phyloP scores from a whole-genome alignment of 805 yeast genomes.

The Metschnikowia henanensis region DNA sequence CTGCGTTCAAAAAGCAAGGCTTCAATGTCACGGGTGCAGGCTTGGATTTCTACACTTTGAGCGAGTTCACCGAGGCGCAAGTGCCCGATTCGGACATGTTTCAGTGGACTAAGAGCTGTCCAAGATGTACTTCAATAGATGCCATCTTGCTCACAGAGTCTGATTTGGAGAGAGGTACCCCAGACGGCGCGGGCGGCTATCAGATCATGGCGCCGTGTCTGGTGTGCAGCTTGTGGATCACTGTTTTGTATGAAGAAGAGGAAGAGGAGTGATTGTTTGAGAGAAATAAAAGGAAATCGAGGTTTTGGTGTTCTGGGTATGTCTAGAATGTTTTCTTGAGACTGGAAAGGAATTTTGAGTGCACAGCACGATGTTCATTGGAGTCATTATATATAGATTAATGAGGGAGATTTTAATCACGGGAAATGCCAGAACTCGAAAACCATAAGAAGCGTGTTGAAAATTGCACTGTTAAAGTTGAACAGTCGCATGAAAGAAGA shows the following conservation, averaged over 20 bases:
- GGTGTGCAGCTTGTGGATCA: constrained; percentile 85
- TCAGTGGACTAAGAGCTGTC: constrained; percentile 56
- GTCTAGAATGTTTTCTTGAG: too few relatives aligned
- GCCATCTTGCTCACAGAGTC: constrained; percentile 63
- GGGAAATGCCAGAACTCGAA: too few relatives aligned
- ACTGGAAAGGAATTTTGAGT: too few relatives aligned
- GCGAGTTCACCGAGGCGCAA: constrained; percentile 52
- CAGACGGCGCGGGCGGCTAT: constrained; percentile 51
- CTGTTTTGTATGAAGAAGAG: constrained; percentile 62
- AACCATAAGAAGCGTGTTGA: too few relatives aligned
- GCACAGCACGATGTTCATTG: too few relatives aligned
- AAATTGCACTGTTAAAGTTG: too few relatives aligned
- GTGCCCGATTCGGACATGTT: constrained; percentile 22
- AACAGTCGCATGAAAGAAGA: too few relatives aligned
- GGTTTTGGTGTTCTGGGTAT: too few relatives aligned
- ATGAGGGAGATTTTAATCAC: too few relatives aligned
- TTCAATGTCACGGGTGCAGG: constrained; percentile 58
- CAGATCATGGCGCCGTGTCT: constrained; percentile 77
- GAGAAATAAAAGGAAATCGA: too few relatives aligned
- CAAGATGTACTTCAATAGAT: constrained; percentile 54
- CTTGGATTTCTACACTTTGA: constrained; percentile 64
- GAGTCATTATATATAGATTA: too few relatives aligned
- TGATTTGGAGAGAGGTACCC: constrained; percentile 56
- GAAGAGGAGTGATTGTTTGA: too few relatives aligned
- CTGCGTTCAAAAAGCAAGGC: constrained; percentile 35